A percentile compares a stretch with the other conserved stretches of the same genome.
Conservation (phyloP, 441 rosid genomes). For the Hura crepitans region DNA sequence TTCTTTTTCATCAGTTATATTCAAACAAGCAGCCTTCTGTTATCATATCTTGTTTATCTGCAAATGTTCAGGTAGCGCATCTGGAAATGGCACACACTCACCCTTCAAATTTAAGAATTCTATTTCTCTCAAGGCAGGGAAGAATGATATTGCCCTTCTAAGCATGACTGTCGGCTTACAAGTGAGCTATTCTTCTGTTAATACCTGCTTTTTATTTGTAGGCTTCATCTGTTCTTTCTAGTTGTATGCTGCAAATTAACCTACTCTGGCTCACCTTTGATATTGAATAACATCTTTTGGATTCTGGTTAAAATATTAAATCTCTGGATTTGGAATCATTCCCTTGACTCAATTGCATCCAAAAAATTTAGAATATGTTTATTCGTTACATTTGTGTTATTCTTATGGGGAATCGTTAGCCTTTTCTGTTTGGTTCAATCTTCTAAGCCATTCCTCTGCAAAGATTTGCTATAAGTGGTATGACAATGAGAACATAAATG, state of each 20-base stretch:
- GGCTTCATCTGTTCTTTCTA: not conserved
- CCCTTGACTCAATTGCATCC: not conserved
- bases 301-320: not conserved
- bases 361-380: not conserved
- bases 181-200: slow-evolving; percentile 39
- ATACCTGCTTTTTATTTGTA: not conserved
- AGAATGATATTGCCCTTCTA: slow-evolving; percentile 69
- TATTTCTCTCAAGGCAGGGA: slow-evolving; percentile 66
- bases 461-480: too few species aligned
- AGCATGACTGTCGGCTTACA: slow-evolving; percentile 89
- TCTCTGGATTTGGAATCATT: not conserved
- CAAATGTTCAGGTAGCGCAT: slow-evolving; percentile 55
- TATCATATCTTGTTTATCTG: slow-evolving; percentile 16
- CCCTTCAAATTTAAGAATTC: slow-evolving; percentile 57
- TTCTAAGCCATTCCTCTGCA: not conserved
- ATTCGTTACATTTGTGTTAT: not conserved
- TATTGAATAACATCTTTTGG: not conserved
- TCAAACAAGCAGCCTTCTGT: slow-evolving; percentile 2
- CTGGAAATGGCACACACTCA: slow-evolving; percentile 67
- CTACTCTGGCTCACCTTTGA: not conserved
- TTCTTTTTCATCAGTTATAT: not conserved
- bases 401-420: not conserved
- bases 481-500: not conserved
- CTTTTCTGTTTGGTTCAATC: not conserved
- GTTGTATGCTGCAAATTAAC: not conserved